Conservation (phyloP, 352 stramenopile species). For the Pythium periplocum region DNA sequence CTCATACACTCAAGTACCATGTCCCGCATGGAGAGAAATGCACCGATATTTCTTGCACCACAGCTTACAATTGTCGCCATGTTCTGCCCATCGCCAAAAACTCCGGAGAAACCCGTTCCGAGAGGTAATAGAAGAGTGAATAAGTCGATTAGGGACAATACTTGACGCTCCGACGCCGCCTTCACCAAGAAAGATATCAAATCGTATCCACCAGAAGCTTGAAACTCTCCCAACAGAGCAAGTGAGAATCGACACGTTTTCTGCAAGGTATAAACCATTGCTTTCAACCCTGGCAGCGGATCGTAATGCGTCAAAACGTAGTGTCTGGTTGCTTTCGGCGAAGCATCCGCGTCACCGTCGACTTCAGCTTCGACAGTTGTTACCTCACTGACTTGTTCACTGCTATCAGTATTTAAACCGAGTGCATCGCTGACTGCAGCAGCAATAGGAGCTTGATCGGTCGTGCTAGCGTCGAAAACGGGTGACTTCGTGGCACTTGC, state of each 20-base stretch:
- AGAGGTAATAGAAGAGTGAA: constrained; percentile 54
- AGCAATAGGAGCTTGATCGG: constrained; percentile 20
- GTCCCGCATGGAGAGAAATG: constrained; percentile 60
- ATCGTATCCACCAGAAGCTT: constrained; percentile 53
- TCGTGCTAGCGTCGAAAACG: constrained; percentile 5
- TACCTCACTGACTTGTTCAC: constrained; percentile 4
- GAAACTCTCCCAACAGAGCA: constrained; percentile 65
- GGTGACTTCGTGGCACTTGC: constrained; percentile 11
- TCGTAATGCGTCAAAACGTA: constrained; percentile 44
- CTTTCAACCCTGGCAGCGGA: constrained; percentile 40
- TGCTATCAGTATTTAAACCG: constrained; percentile 25
- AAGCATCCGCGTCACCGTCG: neutral
- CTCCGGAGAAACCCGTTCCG: constrained; percentile 35
- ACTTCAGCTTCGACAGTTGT: neutral
- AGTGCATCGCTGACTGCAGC: constrained; percentile 67
- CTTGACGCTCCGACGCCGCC: constrained; percentile 31
- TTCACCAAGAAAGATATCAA: constrained; percentile 41
- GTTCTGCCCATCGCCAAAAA: constrained; percentile 28
- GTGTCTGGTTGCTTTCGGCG: constrained; percentile 1
- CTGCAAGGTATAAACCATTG: constrained; percentile 52
- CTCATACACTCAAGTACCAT: constrained; percentile 50
- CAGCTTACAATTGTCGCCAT: constrained; percentile 36
- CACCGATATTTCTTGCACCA: constrained; percentile 53
- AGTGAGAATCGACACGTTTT: constrained; percentile 54
- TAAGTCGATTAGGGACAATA: constrained; percentile 41